Evolutionary conservation across 1,139 yeast genomes (phyloP).

Genomic region (Magnusiomyces clavatus): DNA sequence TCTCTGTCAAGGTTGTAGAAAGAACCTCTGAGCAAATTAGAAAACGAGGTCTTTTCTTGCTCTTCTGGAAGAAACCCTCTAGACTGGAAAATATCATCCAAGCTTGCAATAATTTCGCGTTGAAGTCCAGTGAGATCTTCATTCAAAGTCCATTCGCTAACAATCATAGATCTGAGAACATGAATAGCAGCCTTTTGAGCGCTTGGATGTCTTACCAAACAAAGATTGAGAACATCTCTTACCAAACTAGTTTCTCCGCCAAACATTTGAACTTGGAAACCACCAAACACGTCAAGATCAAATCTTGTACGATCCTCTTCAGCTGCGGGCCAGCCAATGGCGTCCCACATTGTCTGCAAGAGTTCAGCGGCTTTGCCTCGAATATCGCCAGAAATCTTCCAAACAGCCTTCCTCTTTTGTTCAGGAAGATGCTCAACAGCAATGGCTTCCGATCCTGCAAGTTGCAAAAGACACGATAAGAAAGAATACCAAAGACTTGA

Average conservation of each 20-base stretch:
- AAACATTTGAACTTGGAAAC: constrained; percentile 63
- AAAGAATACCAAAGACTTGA: constrained; percentile 47
- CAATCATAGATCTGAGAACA: constrained; percentile 63
- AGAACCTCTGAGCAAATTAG: constrained; percentile 44
- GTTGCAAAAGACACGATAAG: constrained; percentile 50
- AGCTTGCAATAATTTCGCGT: constrained; percentile 44
- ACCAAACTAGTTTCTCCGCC: constrained; percentile 52
- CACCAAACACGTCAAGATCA: constrained; percentile 57
- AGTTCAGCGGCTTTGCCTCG: constrained; percentile 53
- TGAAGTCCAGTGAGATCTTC: constrained; percentile 56
- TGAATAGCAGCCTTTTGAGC: constrained; percentile 63
- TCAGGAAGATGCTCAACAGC: constrained; percentile 39
- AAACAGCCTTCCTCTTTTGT: constrained; percentile 67
- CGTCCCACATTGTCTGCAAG: constrained; percentile 61
- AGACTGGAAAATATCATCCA: constrained; percentile 59
- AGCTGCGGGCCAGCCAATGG: constrained; percentile 61
- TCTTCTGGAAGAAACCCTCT: constrained; percentile 44
- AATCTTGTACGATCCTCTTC: constrained; percentile 54
- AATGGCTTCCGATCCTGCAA: constrained; percentile 38
- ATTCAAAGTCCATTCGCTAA: constrained; percentile 56
- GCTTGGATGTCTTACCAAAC: constrained; percentile 56
- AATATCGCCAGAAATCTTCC: constrained; percentile 54
- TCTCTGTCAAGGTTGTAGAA: constrained; percentile 49
- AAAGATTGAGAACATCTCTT: constrained; percentile 57
- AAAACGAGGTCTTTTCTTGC: constrained; percentile 48